Percentiles rank a stretch among this genome's conserved stretches.
These are phyloP conservation scores for Simplicillium sp. DNA, from an alignment of 2,329 filamentous ascomycete species.

Conservation along the genomic window DNA sequence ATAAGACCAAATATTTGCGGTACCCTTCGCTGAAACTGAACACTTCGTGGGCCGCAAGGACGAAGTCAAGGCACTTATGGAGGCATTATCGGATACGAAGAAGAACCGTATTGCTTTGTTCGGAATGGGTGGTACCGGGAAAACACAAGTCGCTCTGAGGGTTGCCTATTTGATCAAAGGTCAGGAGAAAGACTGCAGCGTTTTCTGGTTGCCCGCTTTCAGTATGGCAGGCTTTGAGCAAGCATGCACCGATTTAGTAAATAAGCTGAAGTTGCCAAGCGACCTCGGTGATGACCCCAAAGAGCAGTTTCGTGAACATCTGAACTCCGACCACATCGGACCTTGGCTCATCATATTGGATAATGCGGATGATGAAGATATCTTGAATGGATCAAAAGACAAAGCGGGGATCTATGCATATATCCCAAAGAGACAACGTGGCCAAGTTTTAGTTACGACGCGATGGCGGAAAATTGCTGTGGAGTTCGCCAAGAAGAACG, in stretches of 20 bases:
- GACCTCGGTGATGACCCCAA: conserved; percentile 45
- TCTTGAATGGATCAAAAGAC: conserved; percentile 11
- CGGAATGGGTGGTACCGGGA: background rate
- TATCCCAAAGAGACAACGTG: conserved; percentile 21
- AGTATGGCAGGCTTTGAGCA: conserved; percentile 27
- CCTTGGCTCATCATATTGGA: conserved; percentile 31
- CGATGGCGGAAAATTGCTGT: conserved; percentile 20
- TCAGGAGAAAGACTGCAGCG: conserved; percentile 21
- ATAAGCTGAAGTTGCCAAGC: conserved; percentile 22
- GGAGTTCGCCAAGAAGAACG: conserved; percentile 11
- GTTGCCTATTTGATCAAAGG: conserved; percentile 24
- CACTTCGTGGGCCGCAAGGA: background rate
- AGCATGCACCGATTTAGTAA: conserved; percentile 23
- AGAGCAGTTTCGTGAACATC: conserved; percentile 42
- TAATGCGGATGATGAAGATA: conserved; percentile 28
- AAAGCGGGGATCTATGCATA: conserved; percentile 10
- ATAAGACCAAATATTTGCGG: background rate
- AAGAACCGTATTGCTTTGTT: background rate
- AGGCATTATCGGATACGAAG: background rate
- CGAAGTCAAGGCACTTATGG: background rate
- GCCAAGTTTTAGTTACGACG: conserved; percentile 26
- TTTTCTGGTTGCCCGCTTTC: conserved; percentile 34
- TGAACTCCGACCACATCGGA: conserved; percentile 16
- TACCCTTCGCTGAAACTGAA: background rate
- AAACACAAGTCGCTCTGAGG: background rate